Evolutionary conservation across 768 basidiomycete genomes (phyloP), one percentile per base, ranked within the genome.

Genomic region (Mycena galericulata): DNA sequence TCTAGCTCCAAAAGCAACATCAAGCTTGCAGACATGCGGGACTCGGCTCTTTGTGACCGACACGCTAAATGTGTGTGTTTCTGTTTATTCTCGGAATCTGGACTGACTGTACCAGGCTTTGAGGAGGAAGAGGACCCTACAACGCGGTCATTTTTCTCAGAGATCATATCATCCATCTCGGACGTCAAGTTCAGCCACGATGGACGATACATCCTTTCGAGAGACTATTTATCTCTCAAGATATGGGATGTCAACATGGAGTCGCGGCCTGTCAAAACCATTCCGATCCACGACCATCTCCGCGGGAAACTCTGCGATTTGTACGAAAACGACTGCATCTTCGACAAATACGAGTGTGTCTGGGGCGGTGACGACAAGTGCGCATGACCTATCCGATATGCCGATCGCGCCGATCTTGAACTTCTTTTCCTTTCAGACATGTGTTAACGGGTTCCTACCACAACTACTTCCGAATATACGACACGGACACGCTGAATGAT

Each of bases 221-320:
- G 98, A 68, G 98, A 99, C 83, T 99, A 99, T 80, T 85, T 99
- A 36, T 97, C 97, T 61, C 85, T 99, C 74, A 98, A 98, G 87
- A 97, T 99, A 77, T 99, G 98, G 98, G 98, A 99, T 80, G 89
- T 99, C 81, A 98, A 98, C 80, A 99, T 99, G 97, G 98, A 99
- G 82, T 91, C 90, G 71, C 89, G 92, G 74, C 98, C 98, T 17
- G 83, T 99, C 67, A 97, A 98, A 84, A 99, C 96, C 15, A 99
- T 99, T 79, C 93, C 96, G 58, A 99, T 99, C 75, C 98, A 99
- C 77, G 98, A 99, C 74, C 97, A 99, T 80, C 86, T 99, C 49
- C 91, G 97, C 58, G 94, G 95, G 61, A 99, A 99, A 80, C 90
- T 99, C 10, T 99, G 98, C 79, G 98, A 99, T 79, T 82, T 99